These are phyloP conservation scores for Colletotrichum caudatum DNA, from an alignment of 2,329 filamentous ascomycete species.

Conservation along the genomic window DNA sequence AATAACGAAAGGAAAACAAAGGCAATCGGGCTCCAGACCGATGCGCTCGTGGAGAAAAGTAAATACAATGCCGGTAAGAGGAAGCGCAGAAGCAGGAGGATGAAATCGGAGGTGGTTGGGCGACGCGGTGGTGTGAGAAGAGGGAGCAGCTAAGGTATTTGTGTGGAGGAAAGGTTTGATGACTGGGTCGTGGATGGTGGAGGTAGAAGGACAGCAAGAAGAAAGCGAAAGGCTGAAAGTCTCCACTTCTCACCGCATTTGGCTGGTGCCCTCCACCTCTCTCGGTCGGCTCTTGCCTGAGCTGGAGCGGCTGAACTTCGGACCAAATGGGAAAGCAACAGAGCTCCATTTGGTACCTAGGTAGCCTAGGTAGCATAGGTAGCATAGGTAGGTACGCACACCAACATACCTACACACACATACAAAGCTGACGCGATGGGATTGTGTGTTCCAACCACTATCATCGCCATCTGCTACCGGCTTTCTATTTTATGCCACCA, in stretches of 20 bases:
- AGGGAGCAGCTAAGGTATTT: constrained; percentile 32
- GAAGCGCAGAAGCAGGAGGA: constrained; percentile 23
- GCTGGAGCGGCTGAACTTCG: constrained; percentile 17
- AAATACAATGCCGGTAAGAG: constrained; percentile 28
- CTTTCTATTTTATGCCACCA: neutral
- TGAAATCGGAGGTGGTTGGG: constrained; percentile 25
- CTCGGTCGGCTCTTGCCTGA: neutral
- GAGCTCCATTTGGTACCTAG: constrained; percentile 9
- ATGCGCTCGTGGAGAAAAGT: constrained; percentile 36
- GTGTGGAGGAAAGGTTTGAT: constrained; percentile 40
- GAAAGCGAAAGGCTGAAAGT: constrained; percentile 38
- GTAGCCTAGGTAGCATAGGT: too few species aligned
- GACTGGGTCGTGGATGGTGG: constrained; percentile 3
- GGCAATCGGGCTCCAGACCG: constrained; percentile 37
- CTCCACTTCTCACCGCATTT: constrained; percentile 35
- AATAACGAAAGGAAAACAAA: constrained; percentile 33
- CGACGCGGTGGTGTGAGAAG: constrained; percentile 24
- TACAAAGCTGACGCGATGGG: neutral
- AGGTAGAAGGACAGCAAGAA: constrained; percentile 36
- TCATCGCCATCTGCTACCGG: neutral
- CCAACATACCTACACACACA: neutral
- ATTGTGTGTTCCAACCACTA: neutral
- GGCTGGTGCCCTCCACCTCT: constrained; percentile 29
- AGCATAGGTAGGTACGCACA: too few species aligned
- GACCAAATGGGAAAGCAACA: neutral